Conservation (phyloP, 169 alveolate genomes). For the Babesia bovis region DNA sequence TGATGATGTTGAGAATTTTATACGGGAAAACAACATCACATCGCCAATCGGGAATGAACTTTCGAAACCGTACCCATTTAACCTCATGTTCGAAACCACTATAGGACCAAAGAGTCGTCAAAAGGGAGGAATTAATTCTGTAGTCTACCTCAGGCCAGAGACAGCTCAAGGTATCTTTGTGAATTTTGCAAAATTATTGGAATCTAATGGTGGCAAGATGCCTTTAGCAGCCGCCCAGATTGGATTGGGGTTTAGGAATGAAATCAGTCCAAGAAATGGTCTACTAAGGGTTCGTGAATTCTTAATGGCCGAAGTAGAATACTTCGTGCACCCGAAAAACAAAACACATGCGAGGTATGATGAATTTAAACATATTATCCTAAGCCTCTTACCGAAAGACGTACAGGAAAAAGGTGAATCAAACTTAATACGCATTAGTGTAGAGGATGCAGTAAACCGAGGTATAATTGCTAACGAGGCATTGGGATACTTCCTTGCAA, state of each 20-base stretch:
- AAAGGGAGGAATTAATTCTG: conserved; percentile 32
- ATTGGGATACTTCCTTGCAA: conserved; percentile 93
- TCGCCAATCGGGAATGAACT: conserved; percentile 91
- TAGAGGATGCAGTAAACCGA: conserved; percentile 90
- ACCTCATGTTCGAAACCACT: conserved; percentile 93
- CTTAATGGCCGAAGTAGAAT: conserved; percentile 98
- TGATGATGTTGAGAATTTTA: conserved; percentile 82
- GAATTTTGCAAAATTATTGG: conserved; percentile 90
- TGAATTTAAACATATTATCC: conserved; percentile 74
- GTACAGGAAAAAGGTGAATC: conserved; percentile 72
- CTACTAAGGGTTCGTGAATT: conserved; percentile 96
- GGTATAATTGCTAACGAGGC: conserved; percentile 91
- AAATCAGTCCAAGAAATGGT: conserved; percentile 97
- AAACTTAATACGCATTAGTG: conserved; percentile 69
- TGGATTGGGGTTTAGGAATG: conserved; percentile 97
- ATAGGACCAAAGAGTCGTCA: conserved; percentile 90
- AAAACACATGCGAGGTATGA: conserved; percentile 88
- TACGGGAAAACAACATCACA: conserved; percentile 80
- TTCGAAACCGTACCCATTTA: conserved; percentile 92
- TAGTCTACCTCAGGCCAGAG: conserved; percentile 96
- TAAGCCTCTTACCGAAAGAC: conserved; percentile 89
- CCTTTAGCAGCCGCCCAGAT: conserved; percentile 98
- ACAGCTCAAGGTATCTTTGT: conserved; percentile 99
- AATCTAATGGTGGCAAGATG: conserved; percentile 91
- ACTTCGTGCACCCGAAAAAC: conserved; percentile 93